phyloP scores from a whole-genome alignment of 805 yeast species.

The Jamesozyma jinghongensis region DNA sequence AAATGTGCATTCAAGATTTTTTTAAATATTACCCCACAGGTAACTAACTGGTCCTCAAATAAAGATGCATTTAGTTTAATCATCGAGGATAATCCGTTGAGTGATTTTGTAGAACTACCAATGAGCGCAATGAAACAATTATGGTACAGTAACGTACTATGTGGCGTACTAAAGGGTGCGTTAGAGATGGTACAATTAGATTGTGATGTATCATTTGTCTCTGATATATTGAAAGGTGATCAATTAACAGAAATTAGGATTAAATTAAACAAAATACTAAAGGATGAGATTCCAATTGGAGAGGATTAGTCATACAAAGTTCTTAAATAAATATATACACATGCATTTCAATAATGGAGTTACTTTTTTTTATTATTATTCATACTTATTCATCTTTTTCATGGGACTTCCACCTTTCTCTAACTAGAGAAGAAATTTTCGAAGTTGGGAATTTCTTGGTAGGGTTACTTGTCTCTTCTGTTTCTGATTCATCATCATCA shows the following conservation, averaged over 20 bases:
- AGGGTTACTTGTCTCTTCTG: constrained; percentile 1
- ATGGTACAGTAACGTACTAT: constrained; percentile 87
- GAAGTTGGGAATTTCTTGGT: constrained; percentile 8
- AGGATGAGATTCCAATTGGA: constrained; percentile 96
- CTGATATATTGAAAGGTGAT: constrained; percentile 78
- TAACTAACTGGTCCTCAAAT: constrained; percentile 69
- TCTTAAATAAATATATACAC: neutral
- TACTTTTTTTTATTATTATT: neutral
- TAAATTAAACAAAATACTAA: constrained; percentile 58
- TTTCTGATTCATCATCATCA: neutral
- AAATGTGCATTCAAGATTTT: constrained; percentile 88
- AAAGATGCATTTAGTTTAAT: constrained; percentile 65
- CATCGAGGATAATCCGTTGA: constrained; percentile 78
- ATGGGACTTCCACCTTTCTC: constrained; percentile 22
- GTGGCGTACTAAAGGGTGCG: constrained; percentile 87
- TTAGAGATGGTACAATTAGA: constrained; percentile 93
- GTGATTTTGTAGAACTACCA: constrained; percentile 93
- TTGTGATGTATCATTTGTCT: constrained; percentile 70
- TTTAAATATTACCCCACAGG: constrained; percentile 67
- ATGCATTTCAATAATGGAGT: neutral
- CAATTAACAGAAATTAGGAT: constrained; percentile 71
- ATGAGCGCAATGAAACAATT: constrained; percentile 64
- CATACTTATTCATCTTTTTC: constrained; percentile 20
- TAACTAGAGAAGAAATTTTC: constrained; percentile 19
- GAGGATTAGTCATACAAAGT: constrained; percentile 52